These are phyloP conservation scores for Sporormia fimetaria DNA, from an alignment of 495 filamentous ascomycete species.

Conservation along the genomic window DNA sequence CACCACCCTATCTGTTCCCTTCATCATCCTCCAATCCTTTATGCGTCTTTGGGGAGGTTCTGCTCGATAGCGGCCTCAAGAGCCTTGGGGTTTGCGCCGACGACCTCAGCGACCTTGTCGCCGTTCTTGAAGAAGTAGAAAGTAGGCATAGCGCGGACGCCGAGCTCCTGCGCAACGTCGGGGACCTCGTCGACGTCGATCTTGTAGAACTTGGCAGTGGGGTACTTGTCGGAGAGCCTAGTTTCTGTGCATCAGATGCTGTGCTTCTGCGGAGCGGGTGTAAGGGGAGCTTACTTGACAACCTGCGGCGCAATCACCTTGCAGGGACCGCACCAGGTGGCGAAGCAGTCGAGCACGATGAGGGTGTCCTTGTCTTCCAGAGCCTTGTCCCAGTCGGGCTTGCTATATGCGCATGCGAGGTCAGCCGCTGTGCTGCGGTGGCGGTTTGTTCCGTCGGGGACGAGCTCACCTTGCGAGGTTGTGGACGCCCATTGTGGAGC, in stretches of 20 bases:
- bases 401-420: conserved; percentile 37
- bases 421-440: not conserved
- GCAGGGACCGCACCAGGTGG: conserved; percentile 92
- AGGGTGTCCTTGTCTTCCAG: conserved; percentile 41
- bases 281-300: conserved; percentile 41
- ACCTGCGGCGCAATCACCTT: conserved; percentile 72
- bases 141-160: conserved; percentile 91
- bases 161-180: conserved; percentile 65
- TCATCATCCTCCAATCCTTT: too few species aligned
- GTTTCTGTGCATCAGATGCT: conserved; percentile 4
- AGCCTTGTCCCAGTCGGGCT: conserved; percentile 48
- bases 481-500: conserved; percentile 37
- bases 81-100: conserved; percentile 67
- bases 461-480: conserved; percentile 39
- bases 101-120: conserved; percentile 53
- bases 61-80: conserved; percentile 45
- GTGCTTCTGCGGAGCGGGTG: conserved; percentile 14
- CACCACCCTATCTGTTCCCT: too few species aligned
- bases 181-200: conserved; percentile 80
- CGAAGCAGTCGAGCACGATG: conserved; percentile 78
- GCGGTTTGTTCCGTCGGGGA: not conserved
- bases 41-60: too few species aligned
- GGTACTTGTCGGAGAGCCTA: conserved; percentile 45
- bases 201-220: conserved; percentile 67
- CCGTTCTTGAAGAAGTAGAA: conserved; percentile 79